These are phyloP conservation scores for Wickerhamomyces sp. DNA, from an alignment of 1,139 yeast species.

Conservation along the genomic window DNA sequence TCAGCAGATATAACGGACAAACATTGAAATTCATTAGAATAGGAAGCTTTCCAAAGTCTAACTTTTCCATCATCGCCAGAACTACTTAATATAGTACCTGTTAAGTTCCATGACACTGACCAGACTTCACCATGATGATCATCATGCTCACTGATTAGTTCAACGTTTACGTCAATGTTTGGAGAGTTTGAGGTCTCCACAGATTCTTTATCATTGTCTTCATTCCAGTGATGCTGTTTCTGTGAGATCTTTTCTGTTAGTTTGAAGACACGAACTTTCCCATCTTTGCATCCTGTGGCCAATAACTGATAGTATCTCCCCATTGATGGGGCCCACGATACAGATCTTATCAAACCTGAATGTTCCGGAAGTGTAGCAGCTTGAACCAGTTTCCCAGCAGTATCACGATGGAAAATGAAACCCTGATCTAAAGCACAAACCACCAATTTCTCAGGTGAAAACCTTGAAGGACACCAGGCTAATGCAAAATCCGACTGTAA, in stretches of 20 bases:
- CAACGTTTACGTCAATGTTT: slow-evolving; percentile 33
- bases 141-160: slow-evolving; percentile 50
- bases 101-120: slow-evolving; percentile 92
- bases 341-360: slow-evolving; percentile 79
- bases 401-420: slow-evolving; percentile 59
- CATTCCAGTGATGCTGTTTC: slow-evolving; percentile 4
- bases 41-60: slow-evolving; percentile 86
- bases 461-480: slow-evolving; percentile 92
- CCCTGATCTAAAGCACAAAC: slow-evolving; percentile 89
- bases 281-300: slow-evolving; percentile 96
- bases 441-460: slow-evolving; percentile 73
- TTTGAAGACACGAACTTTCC: slow-evolving; percentile 80
- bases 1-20: slow-evolving; percentile 84
- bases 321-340: slow-evolving; percentile 97
- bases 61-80: slow-evolving; percentile 96
- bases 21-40: slow-evolving; percentile 83
- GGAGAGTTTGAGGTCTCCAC: slow-evolving; percentile 12
- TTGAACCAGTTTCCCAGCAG: slow-evolving; percentile 40
- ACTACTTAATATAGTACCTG: slow-evolving; percentile 88
- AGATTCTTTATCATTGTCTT: slow-evolving; percentile 15
- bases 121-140: slow-evolving; percentile 92
- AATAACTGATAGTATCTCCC: slow-evolving; percentile 83
- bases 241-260: slow-evolving; percentile 40
- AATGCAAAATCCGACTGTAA: slow-evolving; percentile 83
- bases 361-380: slow-evolving; percentile 62